Evolutionary conservation across 352 stramenopile genomes (phyloP).

Genomic region (Phytophthora agathidicida): DNA sequence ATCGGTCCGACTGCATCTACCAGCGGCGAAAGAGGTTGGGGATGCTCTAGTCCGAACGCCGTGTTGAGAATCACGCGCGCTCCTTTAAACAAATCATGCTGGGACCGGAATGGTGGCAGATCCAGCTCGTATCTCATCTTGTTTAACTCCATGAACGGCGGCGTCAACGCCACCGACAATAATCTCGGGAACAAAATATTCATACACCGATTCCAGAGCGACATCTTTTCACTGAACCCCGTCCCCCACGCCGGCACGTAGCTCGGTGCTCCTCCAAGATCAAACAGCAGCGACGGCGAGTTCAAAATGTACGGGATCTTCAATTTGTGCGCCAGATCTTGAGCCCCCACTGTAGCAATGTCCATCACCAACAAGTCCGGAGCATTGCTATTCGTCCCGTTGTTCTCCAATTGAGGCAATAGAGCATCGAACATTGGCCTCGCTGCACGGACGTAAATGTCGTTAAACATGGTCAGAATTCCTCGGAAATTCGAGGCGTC

Average conservation of each 20-base stretch:
- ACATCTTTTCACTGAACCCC: slow-evolving; percentile 83
- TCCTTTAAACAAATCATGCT: slow-evolving; percentile 90
- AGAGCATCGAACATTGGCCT: slow-evolving; percentile 83
- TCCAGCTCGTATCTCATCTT: slow-evolving; percentile 83
- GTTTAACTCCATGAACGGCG: slow-evolving; percentile 90
- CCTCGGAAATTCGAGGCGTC: slow-evolving; percentile 86
- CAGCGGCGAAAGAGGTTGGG: slow-evolving; percentile 76
- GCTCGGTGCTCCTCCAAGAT: slow-evolving; percentile 68
- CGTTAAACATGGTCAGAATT: slow-evolving; percentile 90
- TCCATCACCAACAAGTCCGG: slow-evolving; percentile 83
- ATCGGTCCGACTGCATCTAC: slow-evolving; percentile 82
- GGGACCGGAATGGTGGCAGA: slow-evolving; percentile 74
- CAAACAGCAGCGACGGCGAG: slow-evolving; percentile 87
- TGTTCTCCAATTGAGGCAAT: slow-evolving; percentile 46
- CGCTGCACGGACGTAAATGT: slow-evolving; percentile 82
- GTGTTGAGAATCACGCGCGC: slow-evolving; percentile 88
- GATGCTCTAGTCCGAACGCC: slow-evolving; percentile 86
- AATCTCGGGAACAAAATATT: slow-evolving; percentile 90
- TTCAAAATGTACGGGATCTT: slow-evolving; percentile 81
- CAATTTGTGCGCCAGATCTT: slow-evolving; percentile 82
- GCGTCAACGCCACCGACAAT: slow-evolving; percentile 86
- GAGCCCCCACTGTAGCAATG: slow-evolving; percentile 80
- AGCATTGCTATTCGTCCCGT: slow-evolving; percentile 15
- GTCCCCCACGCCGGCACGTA: slow-evolving; percentile 89
- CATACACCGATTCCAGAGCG: slow-evolving; percentile 89